phyloP scores from a whole-genome alignment of 345 rosid genomes.

The Eucalyptus fibrosa region DNA sequence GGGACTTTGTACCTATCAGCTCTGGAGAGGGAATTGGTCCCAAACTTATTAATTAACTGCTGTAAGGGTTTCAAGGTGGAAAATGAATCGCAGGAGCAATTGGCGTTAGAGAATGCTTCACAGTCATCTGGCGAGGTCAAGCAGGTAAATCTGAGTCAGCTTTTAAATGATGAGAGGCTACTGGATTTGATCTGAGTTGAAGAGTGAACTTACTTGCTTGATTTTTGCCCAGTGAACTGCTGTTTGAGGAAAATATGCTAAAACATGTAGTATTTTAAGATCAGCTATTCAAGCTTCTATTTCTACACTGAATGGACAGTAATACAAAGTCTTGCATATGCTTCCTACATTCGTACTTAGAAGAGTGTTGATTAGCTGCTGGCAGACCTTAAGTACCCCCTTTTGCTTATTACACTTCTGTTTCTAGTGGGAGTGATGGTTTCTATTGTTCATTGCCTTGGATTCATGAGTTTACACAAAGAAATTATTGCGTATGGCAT shows the following conservation, averaged over 20 bases:
- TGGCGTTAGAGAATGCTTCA: conserved; percentile 38
- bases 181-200: not conserved
- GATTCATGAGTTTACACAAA: not conserved
- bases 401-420: not conserved
- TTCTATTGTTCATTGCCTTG: not conserved
- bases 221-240: not conserved
- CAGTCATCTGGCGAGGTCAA: conserved; percentile 49
- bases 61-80: conserved; percentile 73
- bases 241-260: not conserved
- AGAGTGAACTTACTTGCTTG: not conserved
- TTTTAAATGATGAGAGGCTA: not conserved
- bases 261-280: not conserved
- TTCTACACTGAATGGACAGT: not conserved
- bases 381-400: not conserved
- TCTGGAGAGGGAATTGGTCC: conserved; percentile 52
- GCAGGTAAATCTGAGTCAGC: conserved; percentile 31
- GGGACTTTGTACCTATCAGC: conserved; percentile 50
- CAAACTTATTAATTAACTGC: conserved; percentile 82
- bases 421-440: not conserved
- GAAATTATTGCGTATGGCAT: not conserved
- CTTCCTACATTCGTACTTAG: not conserved
- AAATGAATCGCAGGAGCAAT: conserved; percentile 37
- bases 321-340: not conserved
- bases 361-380: not conserved
- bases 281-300: not conserved